Base-by-base conservation (phyloP, 1,284 basidiomycete genomes). In the Cystobasidium pallidum region DNA sequence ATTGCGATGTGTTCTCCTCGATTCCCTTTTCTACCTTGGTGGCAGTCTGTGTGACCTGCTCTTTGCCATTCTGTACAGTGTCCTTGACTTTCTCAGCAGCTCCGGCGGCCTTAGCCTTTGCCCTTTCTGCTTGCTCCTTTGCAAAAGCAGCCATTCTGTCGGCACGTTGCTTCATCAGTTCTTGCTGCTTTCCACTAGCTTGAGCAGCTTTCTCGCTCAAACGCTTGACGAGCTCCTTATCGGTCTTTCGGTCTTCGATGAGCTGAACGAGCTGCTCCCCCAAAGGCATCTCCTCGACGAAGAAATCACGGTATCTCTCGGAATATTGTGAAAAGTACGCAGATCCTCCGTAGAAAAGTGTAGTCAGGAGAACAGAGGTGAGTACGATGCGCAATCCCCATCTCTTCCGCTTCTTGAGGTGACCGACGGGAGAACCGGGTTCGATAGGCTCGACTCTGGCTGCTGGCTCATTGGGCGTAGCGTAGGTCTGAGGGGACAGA, bases 241-340 rank as follows among this genome's bases (percentile, higher is more conserved):
- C 83, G 13, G 84, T 82, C n/a, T 87, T 85, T 77, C 88, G 83
- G 55, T 87, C 85, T 80, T 94, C 91, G 7, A 89, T 89, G 78
- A 88, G 91, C 74, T 93, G 88, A 45, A 94, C 84, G 79, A 95
- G 85, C 26, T 84, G 79, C 76, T 90, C 86, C 52, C 89, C 94
- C 30, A 82, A 80, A 2, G 92, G 92, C 59, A 92, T 88, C 73
- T 86, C 84, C 78, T 90, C 88, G 74, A 87, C 84, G 83, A 94
- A 94, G 79, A 93, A 85, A 78, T 92, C 88, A 80, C 89, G 87
- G 83, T 91, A 91, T 4, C 83, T 81, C 76, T 88, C 87, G 79
- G 86, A 88, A 78, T 88, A 85, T 84, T 89, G 88, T 26, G 90
- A 86, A 74, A 87, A 83, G 79, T 91, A 90, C 24, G 88, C 84